These are phyloP conservation scores for Ganoderma boninense DNA, from an alignment of 1,284 basidiomycete genomes.

Conservation along the genomic window DNA sequence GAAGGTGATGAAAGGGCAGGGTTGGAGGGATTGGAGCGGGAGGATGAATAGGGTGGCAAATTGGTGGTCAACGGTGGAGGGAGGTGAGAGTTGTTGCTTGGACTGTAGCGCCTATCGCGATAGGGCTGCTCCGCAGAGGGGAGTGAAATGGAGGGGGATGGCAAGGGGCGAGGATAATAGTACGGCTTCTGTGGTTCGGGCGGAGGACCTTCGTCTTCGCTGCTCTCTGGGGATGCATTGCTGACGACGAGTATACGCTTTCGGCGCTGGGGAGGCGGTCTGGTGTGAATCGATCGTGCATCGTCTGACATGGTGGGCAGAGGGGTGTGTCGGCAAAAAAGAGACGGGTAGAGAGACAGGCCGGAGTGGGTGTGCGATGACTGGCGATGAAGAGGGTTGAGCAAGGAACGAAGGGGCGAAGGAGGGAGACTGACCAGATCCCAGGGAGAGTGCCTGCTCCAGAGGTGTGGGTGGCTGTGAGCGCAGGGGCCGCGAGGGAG, in stretches of 20 bases:
- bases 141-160: constrained; percentile 35
- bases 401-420: constrained; percentile 20
- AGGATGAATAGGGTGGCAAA: constrained; percentile 45
- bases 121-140: constrained; percentile 16
- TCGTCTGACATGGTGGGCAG: constrained; percentile 52
- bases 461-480: constrained; percentile 2
- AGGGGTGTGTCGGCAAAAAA: constrained; percentile 6
- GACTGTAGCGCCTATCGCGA: constrained; percentile 24
- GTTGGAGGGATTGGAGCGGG: constrained; percentile 54
- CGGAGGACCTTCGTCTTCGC: constrained; percentile 51
- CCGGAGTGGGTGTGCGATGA: constrained; percentile 31
- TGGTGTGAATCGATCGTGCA: constrained; percentile 43
- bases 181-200: constrained; percentile 30
- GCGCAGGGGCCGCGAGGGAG: constrained; percentile 6
- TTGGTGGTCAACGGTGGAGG: constrained; percentile 50
- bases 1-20: constrained; percentile 71
- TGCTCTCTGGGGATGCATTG: constrained; percentile 64
- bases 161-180: constrained; percentile 39
- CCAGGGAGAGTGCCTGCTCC: constrained; percentile 25
- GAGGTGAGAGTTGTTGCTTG: constrained; percentile 38
- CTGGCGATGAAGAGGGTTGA: constrained; percentile 17
- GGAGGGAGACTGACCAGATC: constrained; percentile 25
- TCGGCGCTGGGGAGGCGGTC: constrained; percentile 28
- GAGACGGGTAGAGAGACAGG: constrained; percentile 10
- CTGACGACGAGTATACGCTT: constrained; percentile 59